These are phyloP conservation scores for Salvia splendens DNA, from an alignment of 257 asterid species.

Conservation along the genomic window DNA sequence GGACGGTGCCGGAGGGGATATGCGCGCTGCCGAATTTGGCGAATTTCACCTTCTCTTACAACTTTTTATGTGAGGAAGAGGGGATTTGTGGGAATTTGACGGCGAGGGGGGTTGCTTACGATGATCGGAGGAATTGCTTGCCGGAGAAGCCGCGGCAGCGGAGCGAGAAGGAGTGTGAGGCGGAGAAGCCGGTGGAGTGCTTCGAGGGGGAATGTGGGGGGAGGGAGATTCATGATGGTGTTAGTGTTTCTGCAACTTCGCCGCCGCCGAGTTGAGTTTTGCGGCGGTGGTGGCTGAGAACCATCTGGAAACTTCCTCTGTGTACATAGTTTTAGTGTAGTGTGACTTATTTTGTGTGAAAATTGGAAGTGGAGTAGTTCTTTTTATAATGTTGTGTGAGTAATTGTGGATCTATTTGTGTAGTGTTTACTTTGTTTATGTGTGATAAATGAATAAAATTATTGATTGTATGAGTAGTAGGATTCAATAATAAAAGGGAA, in stretches of 20 bases:
- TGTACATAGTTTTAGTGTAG: slow-evolving; percentile 4
- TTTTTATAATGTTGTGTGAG: background rate
- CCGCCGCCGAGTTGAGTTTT: slow-evolving; percentile 15
- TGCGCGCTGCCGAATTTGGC: slow-evolving; percentile 55
- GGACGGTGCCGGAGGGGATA: slow-evolving; percentile 61
- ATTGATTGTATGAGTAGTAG: too few species aligned
- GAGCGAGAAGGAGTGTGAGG: slow-evolving; percentile 67
- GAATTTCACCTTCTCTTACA: slow-evolving; percentile 54
- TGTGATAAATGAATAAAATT: too few species aligned
- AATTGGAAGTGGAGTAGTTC: background rate
- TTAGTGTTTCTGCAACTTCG: slow-evolving; percentile 16
- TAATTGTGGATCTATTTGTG: slow-evolving; percentile 4
- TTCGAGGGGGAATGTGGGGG: slow-evolving; percentile 38
- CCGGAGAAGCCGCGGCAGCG: slow-evolving; percentile 61
- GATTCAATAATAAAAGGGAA: too few species aligned
- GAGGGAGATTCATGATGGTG: background rate
- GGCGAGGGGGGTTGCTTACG: slow-evolving; percentile 45
- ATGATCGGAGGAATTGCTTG: slow-evolving; percentile 67
- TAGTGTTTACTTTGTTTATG: too few species aligned
- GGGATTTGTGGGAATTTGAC: slow-evolving; percentile 60
- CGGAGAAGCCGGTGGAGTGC: slow-evolving; percentile 58
- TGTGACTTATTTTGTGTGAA: background rate
- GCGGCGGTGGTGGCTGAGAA: background rate
- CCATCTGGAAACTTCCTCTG: slow-evolving; percentile 17
- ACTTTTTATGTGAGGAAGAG: slow-evolving; percentile 59